Evolutionary conservation across 2,329 filamentous ascomycete species (phyloP), one percentile per base, ranked within the genome.

Genomic region (Phialocephala subalpina): DNA sequence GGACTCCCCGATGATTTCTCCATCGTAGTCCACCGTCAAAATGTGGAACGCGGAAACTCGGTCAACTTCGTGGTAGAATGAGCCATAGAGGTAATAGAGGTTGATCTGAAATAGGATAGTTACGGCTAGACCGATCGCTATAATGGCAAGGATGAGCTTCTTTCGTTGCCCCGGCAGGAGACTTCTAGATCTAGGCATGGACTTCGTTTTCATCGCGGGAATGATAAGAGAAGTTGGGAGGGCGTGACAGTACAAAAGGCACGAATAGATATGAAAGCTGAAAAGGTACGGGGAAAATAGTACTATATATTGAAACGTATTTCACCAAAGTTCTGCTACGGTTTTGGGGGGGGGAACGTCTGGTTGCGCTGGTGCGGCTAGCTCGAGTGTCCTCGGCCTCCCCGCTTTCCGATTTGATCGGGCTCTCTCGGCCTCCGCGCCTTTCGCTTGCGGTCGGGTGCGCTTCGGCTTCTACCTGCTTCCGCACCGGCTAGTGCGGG

Each of bases 21-120:
- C 84, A 72, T 91, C 88, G 68, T 90, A 89, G 73, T 90, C 86
- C 40, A 90, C 87, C 1, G 90, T 82, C 69, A 84, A 84, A 14
- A 90, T 80, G 2, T 78, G 80, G 5, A 90, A 76, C 0, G 77
- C 75, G 1, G 75, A 77, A 27, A 84, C 75, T 62, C 75, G 73
- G 8, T 67, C 56, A 1, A 40, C 57, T 4, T 71, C 67, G 9
- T 73, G 47, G 25, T 74, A 78, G 0, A 75, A 58, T 6, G 75
- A 67, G 2, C 77, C 77, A 29, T 77, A 78, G 16, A 79, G 69
- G 40, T 78, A 79, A 9, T 40, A 67, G 18, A 71, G 35, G 45
- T 59, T 35, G 2, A 33, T 60, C 14, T 68, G 63, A 57, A 71
- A 71, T 25, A 70, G 52, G n/a, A 69, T n/a, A 18, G 49, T 58